Base-by-base conservation (phyloP, 768 basidiomycete genomes). In the Rhizopogon rudus region DNA sequence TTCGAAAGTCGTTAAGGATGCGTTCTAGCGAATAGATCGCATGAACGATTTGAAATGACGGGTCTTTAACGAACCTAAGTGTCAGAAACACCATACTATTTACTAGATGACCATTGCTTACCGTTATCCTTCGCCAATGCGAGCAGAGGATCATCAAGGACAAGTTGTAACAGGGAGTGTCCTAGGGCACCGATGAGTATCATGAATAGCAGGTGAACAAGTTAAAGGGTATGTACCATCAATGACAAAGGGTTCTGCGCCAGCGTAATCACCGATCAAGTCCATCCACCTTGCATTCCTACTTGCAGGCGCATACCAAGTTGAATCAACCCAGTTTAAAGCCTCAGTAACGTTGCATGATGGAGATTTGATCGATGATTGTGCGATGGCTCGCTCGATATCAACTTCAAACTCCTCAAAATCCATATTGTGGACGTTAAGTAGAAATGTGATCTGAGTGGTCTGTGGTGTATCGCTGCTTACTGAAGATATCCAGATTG, bases 201-300 rank as follows among this genome's bases (percentile, higher is more conserved):
- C 10, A 43, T 51, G 16, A 2, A 39, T 42, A 12, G 25, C 28
- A 40, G n/a, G 25, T 20, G 17, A 43, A 37, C 41, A 45, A 50
- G 10, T 17, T 5, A 28, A 28, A 17, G 33, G 52, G 1, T 41
- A 59, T 63, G 39, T 64, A 81, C 86, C 86, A 65, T 87, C 84
- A 55, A 88, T 72, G 40, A 87, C 61, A 61, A 88, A 88, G 14
- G 76, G 75, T 62, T 88, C 87, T 37, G 64, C 76, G 1, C 87
- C 87, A 20, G 82, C 86, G 64, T 86, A 88, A 62, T 86, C 87
- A 3, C 85, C 84, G 29, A 88, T 68, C 8, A 88, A 72, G 65
- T 88, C 86, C 85, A 88, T 87, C 81, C 79, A 81, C 54, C 81
- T 64, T 12, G 74, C 76, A 28, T 63, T 56, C 55, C 73, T 68